Base-by-base conservation (phyloP, 2,329 filamentous ascomycete species). In the Cladosporium sphaerospermum region DNA sequence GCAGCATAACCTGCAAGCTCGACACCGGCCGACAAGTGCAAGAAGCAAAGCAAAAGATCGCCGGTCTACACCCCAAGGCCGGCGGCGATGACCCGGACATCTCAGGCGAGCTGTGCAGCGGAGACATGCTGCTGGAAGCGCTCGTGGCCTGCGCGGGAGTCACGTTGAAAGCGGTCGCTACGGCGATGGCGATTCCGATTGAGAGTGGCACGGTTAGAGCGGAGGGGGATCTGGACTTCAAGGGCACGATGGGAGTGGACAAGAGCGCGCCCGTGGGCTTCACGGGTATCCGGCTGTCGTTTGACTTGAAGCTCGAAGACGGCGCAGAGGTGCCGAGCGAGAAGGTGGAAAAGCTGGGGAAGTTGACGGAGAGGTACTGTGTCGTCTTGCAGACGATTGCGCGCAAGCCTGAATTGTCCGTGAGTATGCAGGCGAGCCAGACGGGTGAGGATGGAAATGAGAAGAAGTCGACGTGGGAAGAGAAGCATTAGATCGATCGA, bases 61-160 rank as follows among this genome's bases (percentile, higher is more conserved):
- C 75, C 1, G 75, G 75, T 31, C 67, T 78, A 37, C 75, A 78
- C 58, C 71, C 70, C 41, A 72, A 71, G 57, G 75, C 75, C 3
- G 75, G 75, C 36, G 75, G 75, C 37, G 67, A 69, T n/a, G 70
- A 67, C 13, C 61, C 64, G 9, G 55, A 62, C 2, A 69, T 78
- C 46, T 74, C 71, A 1, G 74, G 75, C 52, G 74, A 77, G 57
- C 67, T 77, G 2, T 78, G 75, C 66, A 72, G 69, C 0, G 75
- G 75, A 10, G 74, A 77, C 58, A 75, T 77, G 73, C 66, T 78
- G 10, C 69, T 77, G 10, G 75, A 77, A 53, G 74, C 74, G 0
- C 67, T 77, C 2, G 75, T 78, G 4, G 75, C 75, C 3, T 77
- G 75, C 61, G 72, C 75, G 1, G 75, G 75, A 19, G 75, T 77